Base-by-base conservation (phyloP, 1,284 basidiomycete species). In the Neotropicomus parvogracilis region DNA sequence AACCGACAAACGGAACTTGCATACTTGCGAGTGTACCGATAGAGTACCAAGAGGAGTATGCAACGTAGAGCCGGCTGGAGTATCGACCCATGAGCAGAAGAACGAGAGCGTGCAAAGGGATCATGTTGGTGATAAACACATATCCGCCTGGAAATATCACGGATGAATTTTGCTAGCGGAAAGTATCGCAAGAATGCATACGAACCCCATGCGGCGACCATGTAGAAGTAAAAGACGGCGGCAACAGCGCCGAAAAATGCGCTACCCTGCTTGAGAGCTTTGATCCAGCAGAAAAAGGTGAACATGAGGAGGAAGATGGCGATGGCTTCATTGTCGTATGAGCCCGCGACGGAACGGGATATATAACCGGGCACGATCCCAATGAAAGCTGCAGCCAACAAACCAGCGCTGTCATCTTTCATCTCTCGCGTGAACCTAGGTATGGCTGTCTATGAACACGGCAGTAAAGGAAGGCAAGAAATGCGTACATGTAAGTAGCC, bases 71-170 rank as follows among this genome's bases (percentile, higher is more conserved):
- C 17, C 93, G 83, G 63, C 81, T 86, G 59, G 85, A 92, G 76
- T 85, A 99, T 40, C 97, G 82, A n/a, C 95, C 95, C 97, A 99
- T 99, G 38, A 97, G 75, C 52, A 98, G 80, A 49, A 99, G 83
- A 35, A 91, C 87, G 21, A 99, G 80, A 0, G 88, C 91, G 62
- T 99, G 97, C 2, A 99, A 75, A 28, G 97, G 97, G 51, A 99
- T 93, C 94, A 99, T 98, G 79, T 99, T 99, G 49, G 97, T 99
- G 71, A 99, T 99, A 78, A 99, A 99, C 1, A 92, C 97, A 70
- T 99, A 99, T 57, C 97, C 97, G 75, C 86, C 86, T 89, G 36
- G 12, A 34, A 21, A 14, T 44, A 44, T 37, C 14, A 41, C 44
- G 29, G 34, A 43, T 56, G 43, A 55, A 39, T 17, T 11, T 43